Base-by-base conservation (phyloP, 2,329 filamentous ascomycete genomes). In the Escovopsis sp. region DNA sequence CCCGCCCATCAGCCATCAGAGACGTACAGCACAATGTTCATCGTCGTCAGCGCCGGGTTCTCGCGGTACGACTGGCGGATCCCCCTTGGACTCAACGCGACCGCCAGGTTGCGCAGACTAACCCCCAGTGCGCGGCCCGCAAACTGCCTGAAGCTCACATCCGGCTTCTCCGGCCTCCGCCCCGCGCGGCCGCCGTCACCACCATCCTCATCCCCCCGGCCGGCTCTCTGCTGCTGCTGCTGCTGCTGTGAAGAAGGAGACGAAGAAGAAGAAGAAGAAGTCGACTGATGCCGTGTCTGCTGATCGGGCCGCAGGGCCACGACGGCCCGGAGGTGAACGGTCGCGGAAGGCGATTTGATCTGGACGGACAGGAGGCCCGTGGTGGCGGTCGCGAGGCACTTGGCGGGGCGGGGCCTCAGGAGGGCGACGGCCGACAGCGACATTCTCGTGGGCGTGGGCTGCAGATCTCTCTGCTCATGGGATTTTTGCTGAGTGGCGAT, bases 31-130 rank as follows among this genome's bases (percentile, higher is more conserved):
- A 56, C 47, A 6, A 62, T 43, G 23, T 52, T 56, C 36, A 60
- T 46, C 30, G 51, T 51, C 6, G 56, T 61, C 15, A 52, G 42
- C 6, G 46, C 53, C 0, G 61, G 61, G 6, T 53, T 54, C 33
- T 62, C 57, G 34, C 51, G 56, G 46, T 53, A 64, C 1, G 59
- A 59, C 32, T 55, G 53, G 33, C 53, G 55, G 15, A 64, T 56
- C 12, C 59, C 59, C 33, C 54, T 57, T 23, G 60, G 60, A 32
- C 58, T 64, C 43, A 62, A 28, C 3, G 59, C 55, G 19, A 58
- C 51, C 6, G 47, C 50, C 11, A 62, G 49, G 43, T 62, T 64
- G 26, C 60, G 55, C 37, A 64, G 46, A 32, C 57, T 57, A 36
- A 53, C 58, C 11, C 52, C 55, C 7, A 63, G 53, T 5, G 57